Conservation (phyloP, 345 rosid genomes). For the Arabidopsis thaliana region TAIR10.1 NC_003070.9:25709501-25710000, state of each 20-base stretch:
- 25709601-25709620: background rate
- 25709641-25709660: background rate
- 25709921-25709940: conserved; percentile 30
- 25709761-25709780: conserved; percentile 66
- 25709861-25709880: conserved; percentile 68
- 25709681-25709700: background rate
- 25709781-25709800: conserved; percentile 56
- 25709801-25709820: conserved; percentile 58
- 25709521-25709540: conserved; percentile 15
- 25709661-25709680: background rate
- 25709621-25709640: background rate
- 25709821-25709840: conserved; percentile 84
- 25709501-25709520: conserved; percentile 33
- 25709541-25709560: conserved; percentile 19
- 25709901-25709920: conserved; percentile 43
- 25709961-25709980: conserved; percentile 38
- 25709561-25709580: conserved; percentile 25
- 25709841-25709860: conserved; percentile 72
- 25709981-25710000: conserved; percentile 45
- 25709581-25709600: conserved; percentile 9
- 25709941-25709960: conserved; percentile 44
- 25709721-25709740: background rate
- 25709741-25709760: conserved; percentile 5
- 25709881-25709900: conserved; percentile 52
- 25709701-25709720: background rate